phyloP scores from a whole-genome alignment of 768 basidiomycete species.

The Hypholoma fasciculare region DNA sequence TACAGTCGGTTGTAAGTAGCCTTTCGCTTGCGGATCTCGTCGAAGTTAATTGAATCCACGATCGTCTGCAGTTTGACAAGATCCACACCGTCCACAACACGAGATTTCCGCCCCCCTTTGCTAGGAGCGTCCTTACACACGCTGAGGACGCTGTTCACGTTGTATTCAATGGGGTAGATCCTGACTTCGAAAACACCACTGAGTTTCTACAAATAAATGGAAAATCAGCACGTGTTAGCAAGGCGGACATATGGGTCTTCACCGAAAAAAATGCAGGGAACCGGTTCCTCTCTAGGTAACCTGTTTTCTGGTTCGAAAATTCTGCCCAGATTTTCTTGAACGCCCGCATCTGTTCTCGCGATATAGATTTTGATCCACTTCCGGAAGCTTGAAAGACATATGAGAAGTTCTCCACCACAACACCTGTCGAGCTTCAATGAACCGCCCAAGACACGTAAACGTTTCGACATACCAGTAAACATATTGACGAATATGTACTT shows the following conservation, averaged over 20 bases:
- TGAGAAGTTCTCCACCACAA: constrained; percentile 93
- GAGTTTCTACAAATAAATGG: constrained; percentile 56
- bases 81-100: constrained; percentile 57
- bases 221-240: constrained; percentile 7
- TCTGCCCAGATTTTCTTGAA: constrained; percentile 96
- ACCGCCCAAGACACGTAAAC: background rate
- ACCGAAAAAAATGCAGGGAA: constrained; percentile 85
- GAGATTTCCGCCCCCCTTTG: constrained; percentile 30
- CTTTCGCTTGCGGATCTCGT: constrained; percentile 62
- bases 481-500: constrained; percentile 96
- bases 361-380: constrained; percentile 78
- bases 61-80: constrained; percentile 57
- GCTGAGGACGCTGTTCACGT: constrained; percentile 57
- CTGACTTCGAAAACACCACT: constrained; percentile 87
- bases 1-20: constrained; percentile 74
- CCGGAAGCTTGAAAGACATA: constrained; percentile 91
- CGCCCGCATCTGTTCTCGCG: constrained; percentile 87
- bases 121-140: constrained; percentile 41
- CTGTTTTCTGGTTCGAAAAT: constrained; percentile 77
- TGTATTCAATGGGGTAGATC: constrained; percentile 76
- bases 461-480: constrained; percentile 72
- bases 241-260: constrained; percentile 27
- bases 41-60: constrained; percentile 66
- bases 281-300: constrained; percentile 67
- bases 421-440: constrained; percentile 46